phyloP scores from a whole-genome alignment of 768 basidiomycete species.

The Mycena epipterygia region DNA sequence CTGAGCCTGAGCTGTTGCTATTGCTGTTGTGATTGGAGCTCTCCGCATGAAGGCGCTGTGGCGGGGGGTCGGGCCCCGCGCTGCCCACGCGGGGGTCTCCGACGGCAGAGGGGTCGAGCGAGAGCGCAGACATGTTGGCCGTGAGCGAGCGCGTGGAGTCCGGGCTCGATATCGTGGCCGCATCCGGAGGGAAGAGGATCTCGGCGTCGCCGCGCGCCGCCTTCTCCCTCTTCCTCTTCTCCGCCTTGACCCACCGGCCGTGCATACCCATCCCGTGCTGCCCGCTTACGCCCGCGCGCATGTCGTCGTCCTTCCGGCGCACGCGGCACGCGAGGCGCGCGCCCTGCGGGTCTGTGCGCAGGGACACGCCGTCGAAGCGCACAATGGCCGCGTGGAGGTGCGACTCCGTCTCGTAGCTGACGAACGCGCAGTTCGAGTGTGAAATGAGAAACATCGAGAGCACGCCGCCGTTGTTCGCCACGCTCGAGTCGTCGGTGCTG shows the following conservation, averaged over 20 bases:
- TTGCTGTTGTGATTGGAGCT: conserved; percentile 70
- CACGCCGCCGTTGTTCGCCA: conserved; percentile 55
- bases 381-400: conserved; percentile 76
- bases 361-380: conserved; percentile 75
- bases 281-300: conserved; percentile 90
- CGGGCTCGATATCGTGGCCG: conserved; percentile 45
- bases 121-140: not conserved
- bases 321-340: conserved; percentile 87
- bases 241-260: conserved; percentile 77
- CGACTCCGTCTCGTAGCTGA: conserved; percentile 82
- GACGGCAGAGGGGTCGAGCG: not conserved
- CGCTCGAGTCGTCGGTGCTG: not conserved
- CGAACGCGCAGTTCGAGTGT: conserved; percentile 92
- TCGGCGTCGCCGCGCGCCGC: conserved; percentile 37
- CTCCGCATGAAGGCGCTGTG: conserved; percentile 36
- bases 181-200: conserved; percentile 41
- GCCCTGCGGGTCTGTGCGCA: conserved; percentile 83
- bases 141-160: not conserved
- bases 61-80: conserved; percentile 21
- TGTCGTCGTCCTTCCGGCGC: conserved; percentile 84
- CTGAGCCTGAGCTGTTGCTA: too few relatives aligned
- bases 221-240: conserved; percentile 51
- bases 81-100: not conserved
- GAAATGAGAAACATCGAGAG: conserved; percentile 91
- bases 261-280: conserved; percentile 92